phyloP scores from a whole-genome alignment of 2,329 filamentous ascomycete genomes.

The Arthrinium puccinioides region DNA sequence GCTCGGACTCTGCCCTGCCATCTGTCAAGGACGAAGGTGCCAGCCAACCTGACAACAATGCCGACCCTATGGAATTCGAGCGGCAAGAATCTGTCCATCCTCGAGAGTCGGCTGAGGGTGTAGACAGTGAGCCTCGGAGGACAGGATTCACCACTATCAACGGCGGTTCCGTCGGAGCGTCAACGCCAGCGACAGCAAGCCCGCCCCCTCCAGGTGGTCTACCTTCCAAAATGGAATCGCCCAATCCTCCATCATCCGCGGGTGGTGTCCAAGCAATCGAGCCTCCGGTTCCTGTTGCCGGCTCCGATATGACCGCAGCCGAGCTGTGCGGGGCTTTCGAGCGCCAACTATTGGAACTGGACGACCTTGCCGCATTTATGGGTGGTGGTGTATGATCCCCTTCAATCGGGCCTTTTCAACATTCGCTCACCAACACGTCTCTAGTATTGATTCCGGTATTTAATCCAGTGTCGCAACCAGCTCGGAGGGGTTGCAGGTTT shows the following conservation, averaged over 20 bases:
- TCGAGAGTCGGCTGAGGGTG: constrained; percentile 24
- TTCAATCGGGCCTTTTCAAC: no score
- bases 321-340: constrained; percentile 54
- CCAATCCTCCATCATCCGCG: constrained; percentile 17
- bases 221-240: constrained; percentile 30
- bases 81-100: constrained; percentile 28
- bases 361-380: constrained; percentile 57
- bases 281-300: constrained; percentile 16
- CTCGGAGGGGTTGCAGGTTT: no score
- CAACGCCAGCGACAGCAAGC: constrained; percentile 31
- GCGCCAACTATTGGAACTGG: constrained; percentile 51
- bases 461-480: no score
- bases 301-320: constrained; percentile 47
- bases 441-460: constrained; percentile 2
- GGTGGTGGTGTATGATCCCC: constrained; percentile 46
- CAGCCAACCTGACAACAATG: constrained; percentile 47
- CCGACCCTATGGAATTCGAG: constrained; percentile 52
- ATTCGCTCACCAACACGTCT: neutral
- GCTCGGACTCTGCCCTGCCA: constrained; percentile 21
- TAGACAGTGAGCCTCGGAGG: constrained; percentile 47
- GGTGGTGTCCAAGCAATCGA: constrained; percentile 14
- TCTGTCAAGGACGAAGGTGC: constrained; percentile 48
- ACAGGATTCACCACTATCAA: constrained; percentile 53
- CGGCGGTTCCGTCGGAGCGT: constrained; percentile 42
- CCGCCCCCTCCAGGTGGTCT: constrained; percentile 22